phyloP scores from a whole-genome alignment of 2,329 filamentous ascomycete genomes.

The Fusarium continuum region DNA sequence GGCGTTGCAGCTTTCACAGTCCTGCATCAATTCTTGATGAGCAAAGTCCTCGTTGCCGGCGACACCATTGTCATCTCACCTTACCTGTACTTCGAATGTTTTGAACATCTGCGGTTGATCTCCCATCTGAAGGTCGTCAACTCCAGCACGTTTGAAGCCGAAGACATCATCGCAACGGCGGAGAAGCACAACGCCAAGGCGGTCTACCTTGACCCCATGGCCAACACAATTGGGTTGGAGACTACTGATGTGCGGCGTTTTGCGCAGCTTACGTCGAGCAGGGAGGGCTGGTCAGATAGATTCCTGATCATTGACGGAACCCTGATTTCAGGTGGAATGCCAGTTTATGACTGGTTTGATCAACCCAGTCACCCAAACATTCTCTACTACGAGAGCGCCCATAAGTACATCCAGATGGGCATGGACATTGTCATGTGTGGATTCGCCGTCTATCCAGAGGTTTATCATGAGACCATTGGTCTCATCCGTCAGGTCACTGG shows the following conservation, averaged over 20 bases:
- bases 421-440: conserved; percentile 25
- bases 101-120: conserved; percentile 13
- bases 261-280: conserved; percentile 3
- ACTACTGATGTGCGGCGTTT: conserved; percentile 16
- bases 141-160: conserved; percentile 14
- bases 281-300: conserved; percentile 12
- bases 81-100: conserved; percentile 21
- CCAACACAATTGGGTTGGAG: conserved; percentile 15
- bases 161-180: conserved; percentile 18
- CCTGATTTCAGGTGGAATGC: conserved; percentile 13
- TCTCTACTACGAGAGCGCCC: conserved; percentile 21
- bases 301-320: conserved; percentile 19
- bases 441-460: conserved; percentile 15
- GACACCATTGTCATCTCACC: conserved; percentile 22
- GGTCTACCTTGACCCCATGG: conserved; percentile 23
- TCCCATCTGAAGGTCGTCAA: conserved; percentile 15
- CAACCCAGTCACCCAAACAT: conserved; percentile 12
- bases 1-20: conserved; percentile 18
- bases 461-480: conserved; percentile 12
- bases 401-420: conserved; percentile 24
- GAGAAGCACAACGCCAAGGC: conserved; percentile 21
- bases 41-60: conserved; percentile 10
- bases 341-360: conserved; percentile 15
- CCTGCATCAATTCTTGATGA: conserved; percentile 22
- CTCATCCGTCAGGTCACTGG: conserved; percentile 22